phyloP scores from a whole-genome alignment of 495 filamentous ascomycete species.

The Cairneyella variabilis region DNA sequence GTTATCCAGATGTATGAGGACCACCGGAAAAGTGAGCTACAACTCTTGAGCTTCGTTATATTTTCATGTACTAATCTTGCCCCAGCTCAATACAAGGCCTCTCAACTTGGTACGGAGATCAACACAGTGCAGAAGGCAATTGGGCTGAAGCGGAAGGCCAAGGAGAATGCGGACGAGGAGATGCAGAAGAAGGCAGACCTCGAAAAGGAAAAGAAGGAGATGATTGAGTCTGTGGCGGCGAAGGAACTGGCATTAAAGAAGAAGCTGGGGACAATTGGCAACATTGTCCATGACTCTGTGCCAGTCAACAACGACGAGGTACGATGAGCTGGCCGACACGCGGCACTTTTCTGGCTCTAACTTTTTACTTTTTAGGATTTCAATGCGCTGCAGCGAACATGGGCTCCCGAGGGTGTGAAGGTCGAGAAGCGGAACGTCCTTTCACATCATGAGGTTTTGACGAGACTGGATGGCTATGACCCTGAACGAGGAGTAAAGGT shows the following conservation, averaged over 20 bases:
- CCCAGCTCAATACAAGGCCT: conserved; percentile 72
- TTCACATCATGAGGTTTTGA: conserved; percentile 93
- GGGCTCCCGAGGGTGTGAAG: conserved; percentile 69
- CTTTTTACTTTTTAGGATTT: conserved; percentile 65
- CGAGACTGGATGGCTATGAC: conserved; percentile 86
- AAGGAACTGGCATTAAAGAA: conserved; percentile 69
- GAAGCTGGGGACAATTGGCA: conserved; percentile 84
- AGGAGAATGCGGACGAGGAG: conserved; percentile 75
- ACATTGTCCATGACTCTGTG: conserved; percentile 89
- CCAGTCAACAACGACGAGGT: conserved; percentile 89
- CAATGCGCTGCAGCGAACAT: conserved; percentile 70
- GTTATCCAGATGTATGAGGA: conserved; percentile 86
- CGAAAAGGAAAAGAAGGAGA: conserved; percentile 73
- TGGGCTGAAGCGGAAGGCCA: conserved; percentile 89
- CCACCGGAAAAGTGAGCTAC: conserved; percentile 65
- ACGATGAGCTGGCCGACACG: not conserved
- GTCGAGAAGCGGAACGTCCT: conserved; percentile 69
- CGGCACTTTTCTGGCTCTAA: not conserved
- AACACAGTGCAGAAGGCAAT: conserved; percentile 89
- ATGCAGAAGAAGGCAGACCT: conserved; percentile 70
- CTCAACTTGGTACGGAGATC: conserved; percentile 74
- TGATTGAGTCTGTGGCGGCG: conserved; percentile 66
- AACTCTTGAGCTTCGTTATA: not conserved
- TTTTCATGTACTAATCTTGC: not conserved
- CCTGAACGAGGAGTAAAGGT: conserved; percentile 91